Conservation (phyloP, 2,329 filamentous ascomycete species). For the Verticillium isaacii region DNA sequence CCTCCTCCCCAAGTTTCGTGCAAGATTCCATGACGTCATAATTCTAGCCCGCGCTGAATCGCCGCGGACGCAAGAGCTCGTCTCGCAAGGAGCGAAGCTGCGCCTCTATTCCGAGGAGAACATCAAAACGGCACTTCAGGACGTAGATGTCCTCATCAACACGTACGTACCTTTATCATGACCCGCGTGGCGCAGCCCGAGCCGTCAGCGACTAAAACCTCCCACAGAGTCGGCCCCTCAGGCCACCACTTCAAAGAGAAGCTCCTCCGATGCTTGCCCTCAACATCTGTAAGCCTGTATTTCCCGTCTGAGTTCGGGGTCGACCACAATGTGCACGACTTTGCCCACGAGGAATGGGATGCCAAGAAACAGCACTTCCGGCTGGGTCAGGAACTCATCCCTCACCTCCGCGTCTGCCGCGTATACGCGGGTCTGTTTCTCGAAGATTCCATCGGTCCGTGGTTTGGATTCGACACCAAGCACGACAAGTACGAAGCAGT, state of each 20-base stretch:
- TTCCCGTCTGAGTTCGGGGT: slow-evolving; percentile 31
- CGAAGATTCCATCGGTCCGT: slow-evolving; percentile 26
- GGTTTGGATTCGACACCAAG: slow-evolving; percentile 21
- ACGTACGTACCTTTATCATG: slow-evolving; percentile 8
- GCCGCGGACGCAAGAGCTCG: not conserved
- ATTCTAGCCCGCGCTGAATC: slow-evolving; percentile 4
- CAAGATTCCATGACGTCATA: slow-evolving; percentile 3
- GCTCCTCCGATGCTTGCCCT: slow-evolving; percentile 17
- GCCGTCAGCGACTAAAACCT: not conserved
- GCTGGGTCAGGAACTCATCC: slow-evolving; percentile 12
- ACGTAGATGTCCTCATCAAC: slow-evolving; percentile 26
- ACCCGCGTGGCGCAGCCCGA: not conserved
- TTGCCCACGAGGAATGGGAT: slow-evolving; percentile 26
- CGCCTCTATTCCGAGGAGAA: slow-evolving; percentile 13
- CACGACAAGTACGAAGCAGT: slow-evolving; percentile 22
- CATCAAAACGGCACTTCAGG: slow-evolving; percentile 18
- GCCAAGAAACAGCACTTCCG: slow-evolving; percentile 22
- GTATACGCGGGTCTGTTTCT: slow-evolving; percentile 26
- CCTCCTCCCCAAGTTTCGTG: not conserved
- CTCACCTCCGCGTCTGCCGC: slow-evolving; percentile 19
- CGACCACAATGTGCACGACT: slow-evolving; percentile 29
- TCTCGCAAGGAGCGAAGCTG: slow-evolving; percentile 2
- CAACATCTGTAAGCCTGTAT: slow-evolving; percentile 23
- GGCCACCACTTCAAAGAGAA: slow-evolving; percentile 21
- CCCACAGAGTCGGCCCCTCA: not conserved